Evolutionary conservation across 352 stramenopile genomes (phyloP), one percentile per base, ranked within the genome.

Genomic region (Pelagophyceae sp.): DNA sequence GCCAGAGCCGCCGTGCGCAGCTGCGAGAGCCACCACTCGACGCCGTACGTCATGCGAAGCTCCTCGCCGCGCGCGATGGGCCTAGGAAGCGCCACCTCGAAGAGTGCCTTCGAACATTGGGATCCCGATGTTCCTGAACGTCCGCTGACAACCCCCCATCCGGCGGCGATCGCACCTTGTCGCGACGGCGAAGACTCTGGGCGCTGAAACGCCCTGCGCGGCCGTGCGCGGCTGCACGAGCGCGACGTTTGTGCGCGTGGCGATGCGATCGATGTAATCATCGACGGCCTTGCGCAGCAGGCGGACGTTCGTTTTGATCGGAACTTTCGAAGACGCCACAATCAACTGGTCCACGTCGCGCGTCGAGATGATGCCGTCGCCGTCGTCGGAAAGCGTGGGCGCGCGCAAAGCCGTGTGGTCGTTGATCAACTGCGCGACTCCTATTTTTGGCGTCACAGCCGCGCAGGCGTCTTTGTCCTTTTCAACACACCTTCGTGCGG

Each of bases 391-490:
- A 11, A 15, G 23, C 23, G 15, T 11, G 15, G 33, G 33, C 35
- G 67, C 67, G 20, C 38, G 19, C 35, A 74, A 3, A 1, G 67
- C 67, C 33, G 33, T 74, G 67, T 74, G 67, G 67, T 74, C 67
- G 38, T 74, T 74, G 67, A 74, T 74, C 35, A 74, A 37, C 67
- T 74, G 67, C 2, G 67, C 67, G 20, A 74, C 67, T n/a, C n/a
- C n/a, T n/a, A n/a, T n/a, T n/a, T n/a, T n/a, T n/a, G n/a, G n/a
- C n/a, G n/a, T n/a, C n/a, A n/a, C n/a, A n/a, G n/a, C n/a, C n/a
- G n/a, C n/a, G n/a, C n/a, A n/a, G n/a, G n/a, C n/a, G n/a, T n/a
- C n/a, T n/a, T n/a, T n/a, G n/a, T n/a, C n/a, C n/a, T n/a, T n/a
- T n/a, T n/a, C n/a, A n/a, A n/a, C n/a, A n/a, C n/a, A 37, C 67